Conservation (phyloP, 192 early-diverging fungal genomes). For the Kickxella alabastrina region DNA sequence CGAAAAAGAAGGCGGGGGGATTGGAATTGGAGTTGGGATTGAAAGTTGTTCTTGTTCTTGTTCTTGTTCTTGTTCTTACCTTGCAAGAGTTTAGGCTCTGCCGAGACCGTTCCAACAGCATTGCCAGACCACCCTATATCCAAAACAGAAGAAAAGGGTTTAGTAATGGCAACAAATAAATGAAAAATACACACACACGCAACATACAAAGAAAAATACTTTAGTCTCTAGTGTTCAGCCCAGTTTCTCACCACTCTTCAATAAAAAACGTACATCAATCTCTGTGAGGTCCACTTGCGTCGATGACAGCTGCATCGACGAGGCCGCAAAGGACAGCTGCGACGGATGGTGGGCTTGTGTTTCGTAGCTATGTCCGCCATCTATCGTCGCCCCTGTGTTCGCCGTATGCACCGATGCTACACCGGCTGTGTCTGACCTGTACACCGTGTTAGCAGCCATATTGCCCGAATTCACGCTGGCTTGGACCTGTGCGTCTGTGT, state of each 20-base stretch:
- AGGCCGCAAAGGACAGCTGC: slow-evolving; percentile 1
- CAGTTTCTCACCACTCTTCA: background rate
- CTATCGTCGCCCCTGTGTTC: slow-evolving; percentile 15
- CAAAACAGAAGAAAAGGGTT: background rate
- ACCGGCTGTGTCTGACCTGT: slow-evolving; percentile 7
- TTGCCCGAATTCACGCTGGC: background rate
- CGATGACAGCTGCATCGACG: slow-evolving; percentile 3
- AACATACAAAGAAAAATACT: background rate
- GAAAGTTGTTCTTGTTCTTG: too few species aligned
- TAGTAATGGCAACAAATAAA: too few species aligned
- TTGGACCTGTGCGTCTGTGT: background rate
- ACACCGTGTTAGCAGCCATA: slow-evolving; percentile 3
- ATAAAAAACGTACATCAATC: slow-evolving; percentile 33
- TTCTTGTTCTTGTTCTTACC: too few species aligned
- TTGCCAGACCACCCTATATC: slow-evolving; percentile 33
- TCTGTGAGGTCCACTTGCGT: slow-evolving; percentile 48
- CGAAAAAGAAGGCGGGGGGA: too few species aligned
- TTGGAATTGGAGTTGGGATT: too few species aligned
- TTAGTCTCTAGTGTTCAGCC: background rate
- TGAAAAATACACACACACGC: too few species aligned
- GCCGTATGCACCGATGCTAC: slow-evolving; percentile 11
- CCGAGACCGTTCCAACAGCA: slow-evolving; percentile 46
- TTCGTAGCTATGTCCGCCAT: slow-evolving; percentile 24
- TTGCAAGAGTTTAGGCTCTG: slow-evolving; percentile 48
- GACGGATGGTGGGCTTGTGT: slow-evolving; percentile 9